These are phyloP conservation scores for Limnanthes douglasii DNA, from an alignment of 345 rosid genomes.

Conservation along the genomic window DNA sequence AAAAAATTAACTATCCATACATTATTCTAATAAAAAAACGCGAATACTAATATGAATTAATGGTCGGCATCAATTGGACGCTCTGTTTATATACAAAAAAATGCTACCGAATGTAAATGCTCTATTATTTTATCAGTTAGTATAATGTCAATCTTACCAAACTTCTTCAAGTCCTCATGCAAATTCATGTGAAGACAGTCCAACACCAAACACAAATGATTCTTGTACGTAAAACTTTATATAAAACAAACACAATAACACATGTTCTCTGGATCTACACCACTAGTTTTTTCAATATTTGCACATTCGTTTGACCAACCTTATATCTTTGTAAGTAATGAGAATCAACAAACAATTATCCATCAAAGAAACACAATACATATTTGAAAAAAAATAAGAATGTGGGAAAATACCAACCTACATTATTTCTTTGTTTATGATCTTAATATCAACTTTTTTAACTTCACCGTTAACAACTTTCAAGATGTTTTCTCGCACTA, in stretches of 20 bases:
- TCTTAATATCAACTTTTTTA: conserved; percentile 91
- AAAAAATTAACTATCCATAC: no score
- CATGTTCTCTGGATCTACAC: conserved; percentile 81
- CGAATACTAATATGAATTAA: no score
- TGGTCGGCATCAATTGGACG: no score
- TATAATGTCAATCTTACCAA: conserved; percentile 98
- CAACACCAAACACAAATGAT: conserved; percentile 97
- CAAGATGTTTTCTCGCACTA: conserved; percentile 82
- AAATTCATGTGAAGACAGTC: conserved; percentile 98
- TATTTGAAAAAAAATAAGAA: not conserved
- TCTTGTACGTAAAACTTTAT: conserved; percentile 87
- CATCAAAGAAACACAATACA: conserved; percentile 5
- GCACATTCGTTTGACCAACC: conserved; percentile 85
- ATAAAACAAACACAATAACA: conserved; percentile 89
- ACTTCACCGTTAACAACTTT: conserved; percentile 55
- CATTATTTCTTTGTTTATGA: conserved; percentile 90
- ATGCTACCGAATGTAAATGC: no score
- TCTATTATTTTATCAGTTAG: conserved; percentile 86
- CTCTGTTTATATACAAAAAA: no score
- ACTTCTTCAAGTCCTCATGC: conserved; percentile 96
- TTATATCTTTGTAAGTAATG: conserved; percentile 48
- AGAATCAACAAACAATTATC: conserved; percentile 2
- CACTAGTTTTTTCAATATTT: conserved; percentile 82
- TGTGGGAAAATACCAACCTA: conserved; percentile 16
- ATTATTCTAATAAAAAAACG: no score